These are phyloP conservation scores for Tremellales sp. DNA, from an alignment of 1,284 basidiomycete genomes.

Conservation along the genomic window DNA sequence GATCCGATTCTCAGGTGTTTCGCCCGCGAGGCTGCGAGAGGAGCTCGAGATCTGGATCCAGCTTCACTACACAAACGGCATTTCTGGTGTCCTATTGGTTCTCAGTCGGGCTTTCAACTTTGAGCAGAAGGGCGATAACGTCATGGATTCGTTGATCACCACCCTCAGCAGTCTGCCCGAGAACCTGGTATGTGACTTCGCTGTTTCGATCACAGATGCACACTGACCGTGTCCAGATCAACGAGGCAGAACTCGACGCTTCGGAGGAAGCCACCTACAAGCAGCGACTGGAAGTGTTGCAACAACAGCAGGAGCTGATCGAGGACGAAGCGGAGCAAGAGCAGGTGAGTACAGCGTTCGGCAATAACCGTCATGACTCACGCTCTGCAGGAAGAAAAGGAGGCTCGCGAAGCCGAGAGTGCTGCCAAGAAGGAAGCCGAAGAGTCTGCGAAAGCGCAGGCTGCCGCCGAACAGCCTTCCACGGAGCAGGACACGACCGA, in stretches of 20 bases:
- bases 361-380: not conserved
- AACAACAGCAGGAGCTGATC: slow-evolving; percentile 98
- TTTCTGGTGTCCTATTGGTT: slow-evolving; percentile 90
- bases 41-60: slow-evolving; percentile 93
- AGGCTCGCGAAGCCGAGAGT: slow-evolving; percentile 61
- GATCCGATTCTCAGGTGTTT: slow-evolving; percentile 80
- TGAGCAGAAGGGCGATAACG: slow-evolving; percentile 74
- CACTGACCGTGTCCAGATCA: slow-evolving; percentile 58
- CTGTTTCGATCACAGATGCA: slow-evolving; percentile 1
- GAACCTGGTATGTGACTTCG: slow-evolving; percentile 79
- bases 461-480: slow-evolving; percentile 53
- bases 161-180: slow-evolving; percentile 92
- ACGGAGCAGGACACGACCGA: slow-evolving; percentile 4
- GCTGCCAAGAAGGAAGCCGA: slow-evolving; percentile 57
- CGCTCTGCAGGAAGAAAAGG: slow-evolving; percentile 72
- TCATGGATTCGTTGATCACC: slow-evolving; percentile 78
- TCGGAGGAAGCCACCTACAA: slow-evolving; percentile 93
- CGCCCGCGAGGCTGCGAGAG: slow-evolving; percentile 76
- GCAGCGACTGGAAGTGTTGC: slow-evolving; percentile 94
- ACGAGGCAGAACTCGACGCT: slow-evolving; percentile 94
- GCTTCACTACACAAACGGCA: slow-evolving; percentile 74
- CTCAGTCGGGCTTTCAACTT: slow-evolving; percentile 93
- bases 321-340: slow-evolving; percentile 99
- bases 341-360: slow-evolving; percentile 48
- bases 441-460: slow-evolving; percentile 70